phyloP scores from a whole-genome alignment of 2,329 filamentous ascomycete genomes.

The Sporothrix globosa region DNA sequence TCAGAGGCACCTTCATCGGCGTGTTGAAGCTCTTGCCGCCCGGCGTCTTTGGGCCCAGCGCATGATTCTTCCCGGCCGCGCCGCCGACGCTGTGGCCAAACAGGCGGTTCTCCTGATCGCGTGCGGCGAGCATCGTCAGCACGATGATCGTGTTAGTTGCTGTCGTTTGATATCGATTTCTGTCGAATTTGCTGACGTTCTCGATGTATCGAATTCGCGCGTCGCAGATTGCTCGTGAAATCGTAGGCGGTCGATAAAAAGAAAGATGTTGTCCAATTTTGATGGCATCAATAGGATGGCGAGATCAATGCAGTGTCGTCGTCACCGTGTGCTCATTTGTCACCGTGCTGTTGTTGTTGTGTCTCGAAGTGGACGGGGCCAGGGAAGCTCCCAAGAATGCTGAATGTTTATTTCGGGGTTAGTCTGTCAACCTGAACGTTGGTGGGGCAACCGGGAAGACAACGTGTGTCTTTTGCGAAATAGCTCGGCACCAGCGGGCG shows the following conservation, averaged over 20 bases:
- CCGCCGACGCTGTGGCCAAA: constrained; percentile 72
- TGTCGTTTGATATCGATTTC: too few relatives aligned
- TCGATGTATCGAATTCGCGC: not conserved
- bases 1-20: constrained; percentile 73
- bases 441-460: constrained; percentile 32
- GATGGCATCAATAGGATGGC: constrained; percentile 14
- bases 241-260: not conserved
- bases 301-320: constrained; percentile 11
- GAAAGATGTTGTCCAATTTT: not conserved
- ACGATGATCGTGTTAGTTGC: constrained; percentile 24
- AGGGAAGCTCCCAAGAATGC: constrained; percentile 25
- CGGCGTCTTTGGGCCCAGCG: constrained; percentile 75
- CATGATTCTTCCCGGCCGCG: constrained; percentile 69
- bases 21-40: constrained; percentile 77
- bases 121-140: constrained; percentile 69
- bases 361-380: constrained; percentile 26
- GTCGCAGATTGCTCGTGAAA: not conserved
- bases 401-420: constrained; percentile 30
- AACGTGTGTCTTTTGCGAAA: not conserved
- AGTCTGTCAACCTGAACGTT: constrained; percentile 30
- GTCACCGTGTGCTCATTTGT: constrained; percentile 16
- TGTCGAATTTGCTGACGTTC: not conserved
- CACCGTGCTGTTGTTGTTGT: constrained; percentile 30
- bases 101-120: constrained; percentile 86
- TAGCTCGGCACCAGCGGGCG: constrained; percentile 9